Evolutionary conservation across 2,329 filamentous ascomycete species (phyloP), one percentile per base, ranked within the genome.

Genomic region (Cladophialophora yegresii): DNA sequence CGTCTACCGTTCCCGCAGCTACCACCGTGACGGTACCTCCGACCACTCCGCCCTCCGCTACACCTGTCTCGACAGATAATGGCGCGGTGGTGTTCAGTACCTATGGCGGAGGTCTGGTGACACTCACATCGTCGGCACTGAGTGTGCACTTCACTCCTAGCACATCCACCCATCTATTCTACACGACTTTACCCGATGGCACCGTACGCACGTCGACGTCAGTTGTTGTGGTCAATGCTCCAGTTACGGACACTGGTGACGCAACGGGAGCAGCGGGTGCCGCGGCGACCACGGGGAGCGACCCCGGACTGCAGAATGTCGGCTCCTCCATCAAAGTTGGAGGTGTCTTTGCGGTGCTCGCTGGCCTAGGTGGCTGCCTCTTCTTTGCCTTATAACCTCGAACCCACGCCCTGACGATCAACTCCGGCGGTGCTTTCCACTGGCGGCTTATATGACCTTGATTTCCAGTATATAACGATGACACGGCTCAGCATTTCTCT

Each of bases 191-290:
- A 10, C 67, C 77, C 20, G 72, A 82, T 63, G 80, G 80, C n/a
- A 72, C 71, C 16, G 59, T 76, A 23, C 74, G 73, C 67, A 81
- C 79, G 49, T 74, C 79, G 64, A 82, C 80, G 10, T 75, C 77
- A 45, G 72, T 80, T n/a, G 78, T 80, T 2, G 73, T 81, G 36
- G 76, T 81, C 51, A 74, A 78, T 50, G 77, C 78, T 9, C 69
- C 64, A 9, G 61, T 65, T 22, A 75, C 75, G 13, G 62, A 69
- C 26, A 65, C 67, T 4, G 72, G 71, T 1, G 71, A 66, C 26
- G 62, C 69, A 2, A 71, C 72, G 1, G 67, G 64, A 13, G 68
- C 65, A 8, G 59, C 67, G 16, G 68, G 63, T 13, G 70, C 65
- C 22, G 67, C 63, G 32, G 47, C 69, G 3, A 73, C 72, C 16